Evolutionary conservation across 768 basidiomycete genomes (phyloP).

Genomic region (Lactifluus echinatus): DNA sequence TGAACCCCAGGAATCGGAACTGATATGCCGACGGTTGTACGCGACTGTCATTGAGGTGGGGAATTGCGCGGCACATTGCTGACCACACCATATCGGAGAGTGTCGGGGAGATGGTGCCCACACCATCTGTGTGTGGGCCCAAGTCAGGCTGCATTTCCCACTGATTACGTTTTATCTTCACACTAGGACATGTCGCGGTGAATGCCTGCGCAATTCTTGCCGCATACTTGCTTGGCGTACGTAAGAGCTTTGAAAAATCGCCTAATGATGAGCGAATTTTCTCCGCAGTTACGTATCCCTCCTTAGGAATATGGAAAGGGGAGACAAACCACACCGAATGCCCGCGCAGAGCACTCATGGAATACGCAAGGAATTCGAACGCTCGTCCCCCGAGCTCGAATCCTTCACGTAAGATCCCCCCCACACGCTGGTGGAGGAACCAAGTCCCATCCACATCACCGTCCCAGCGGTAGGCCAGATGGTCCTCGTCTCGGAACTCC

Average conservation of each 20-base stretch:
- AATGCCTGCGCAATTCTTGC: slow-evolving; percentile 82
- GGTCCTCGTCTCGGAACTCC: slow-evolving; percentile 77
- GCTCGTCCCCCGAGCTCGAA: slow-evolving; percentile 59
- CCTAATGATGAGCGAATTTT: slow-evolving; percentile 57
- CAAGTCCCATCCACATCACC: slow-evolving; percentile 48
- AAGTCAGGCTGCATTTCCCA: slow-evolving; percentile 62
- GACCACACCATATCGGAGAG: slow-evolving; percentile 54
- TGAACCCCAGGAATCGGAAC: slow-evolving; percentile 49
- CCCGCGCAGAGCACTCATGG: slow-evolving; percentile 62
- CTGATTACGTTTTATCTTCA: slow-evolving; percentile 43
- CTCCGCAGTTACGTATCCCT: slow-evolving; percentile 42
- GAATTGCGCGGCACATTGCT: slow-evolving; percentile 35
- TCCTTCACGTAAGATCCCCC: slow-evolving; percentile 42
- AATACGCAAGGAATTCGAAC: slow-evolving; percentile 80
- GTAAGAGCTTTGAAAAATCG: slow-evolving; percentile 43
- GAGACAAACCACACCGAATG: slow-evolving; percentile 79
- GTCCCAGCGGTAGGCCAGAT: slow-evolving; percentile 61
- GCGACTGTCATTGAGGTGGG: not conserved
- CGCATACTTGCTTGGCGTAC: slow-evolving; percentile 65
- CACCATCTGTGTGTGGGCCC: slow-evolving; percentile 34
- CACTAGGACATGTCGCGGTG: slow-evolving; percentile 69
- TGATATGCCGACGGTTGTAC: slow-evolving; percentile 50
- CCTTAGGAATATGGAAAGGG: slow-evolving; percentile 43
- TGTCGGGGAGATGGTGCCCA: slow-evolving; percentile 62
- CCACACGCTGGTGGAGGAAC: slow-evolving; percentile 35